These are phyloP conservation scores for Blastomyces emzantsi DNA, from an alignment of 2,329 filamentous ascomycete species.

Conservation along the genomic window DNA sequence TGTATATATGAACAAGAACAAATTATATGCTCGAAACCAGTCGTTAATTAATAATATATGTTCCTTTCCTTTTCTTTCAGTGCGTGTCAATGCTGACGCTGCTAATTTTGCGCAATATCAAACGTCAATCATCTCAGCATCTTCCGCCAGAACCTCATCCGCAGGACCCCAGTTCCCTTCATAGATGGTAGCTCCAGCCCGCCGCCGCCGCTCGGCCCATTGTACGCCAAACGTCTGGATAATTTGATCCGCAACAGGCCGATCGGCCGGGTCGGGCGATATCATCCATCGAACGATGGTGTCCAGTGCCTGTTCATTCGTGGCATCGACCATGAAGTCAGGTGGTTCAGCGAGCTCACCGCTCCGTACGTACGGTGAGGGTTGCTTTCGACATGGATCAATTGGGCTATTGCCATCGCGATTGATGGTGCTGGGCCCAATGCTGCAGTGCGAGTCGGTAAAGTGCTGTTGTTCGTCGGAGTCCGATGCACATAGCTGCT, in stretches of 20 bases:
- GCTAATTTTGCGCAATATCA: constrained; percentile 19
- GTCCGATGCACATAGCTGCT: constrained; percentile 37
- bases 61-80: not conserved
- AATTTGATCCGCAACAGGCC: constrained; percentile 67
- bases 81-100: not conserved
- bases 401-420: constrained; percentile 13
- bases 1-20: not conserved
- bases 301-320: constrained; percentile 67
- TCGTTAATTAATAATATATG: not conserved
- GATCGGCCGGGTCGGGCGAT: constrained; percentile 58
- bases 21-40: not conserved
- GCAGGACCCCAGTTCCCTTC: constrained; percentile 92
- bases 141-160: constrained; percentile 50
- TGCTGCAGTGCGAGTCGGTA: constrained; percentile 7
- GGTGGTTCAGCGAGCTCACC: constrained; percentile 63
- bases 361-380: constrained; percentile 28
- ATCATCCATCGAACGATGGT: constrained; percentile 84
- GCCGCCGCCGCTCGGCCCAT: constrained; percentile 70
- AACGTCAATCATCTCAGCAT: constrained; percentile 57
- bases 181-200: constrained; percentile 85
- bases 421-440: not conserved
- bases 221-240: constrained; percentile 62
- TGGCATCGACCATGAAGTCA: constrained; percentile 74
- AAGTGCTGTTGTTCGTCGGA: constrained; percentile 9
- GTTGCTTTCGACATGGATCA: constrained; percentile 17